Conservation (phyloP, 2,329 filamentous ascomycete genomes). For the Cytospora paraplurivora region DNA sequence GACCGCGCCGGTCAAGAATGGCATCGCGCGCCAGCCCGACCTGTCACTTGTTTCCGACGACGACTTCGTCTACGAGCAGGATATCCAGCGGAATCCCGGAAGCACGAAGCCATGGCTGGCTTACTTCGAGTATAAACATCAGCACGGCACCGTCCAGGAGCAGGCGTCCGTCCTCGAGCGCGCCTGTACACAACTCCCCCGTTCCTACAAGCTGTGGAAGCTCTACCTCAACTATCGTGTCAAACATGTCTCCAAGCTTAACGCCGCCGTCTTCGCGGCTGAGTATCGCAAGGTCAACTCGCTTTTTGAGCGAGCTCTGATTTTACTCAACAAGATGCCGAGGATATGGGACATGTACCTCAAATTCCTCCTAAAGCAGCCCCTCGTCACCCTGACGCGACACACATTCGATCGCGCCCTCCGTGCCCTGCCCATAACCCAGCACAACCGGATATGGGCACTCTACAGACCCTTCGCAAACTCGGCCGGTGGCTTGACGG, state of each 20-base stretch:
- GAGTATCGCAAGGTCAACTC: conserved; percentile 95
- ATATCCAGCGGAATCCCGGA: conserved; percentile 81
- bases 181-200: conserved; percentile 83
- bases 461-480: conserved; percentile 89
- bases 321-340: conserved; percentile 98
- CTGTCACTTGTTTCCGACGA: conserved; percentile 58
- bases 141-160: conserved; percentile 82
- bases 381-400: conserved; percentile 83
- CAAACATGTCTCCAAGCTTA: conserved; percentile 79
- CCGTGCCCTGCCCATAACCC: conserved; percentile 86
- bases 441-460: conserved; percentile 94
- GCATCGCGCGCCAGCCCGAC: conserved; percentile 28
- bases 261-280: conserved; percentile 73
- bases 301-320: conserved; percentile 88
- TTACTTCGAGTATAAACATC: conserved; percentile 88
- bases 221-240: conserved; percentile 87
- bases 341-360: conserved; percentile 96
- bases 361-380: conserved; percentile 84
- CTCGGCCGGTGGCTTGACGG: conserved; percentile 85
- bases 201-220: conserved; percentile 99
- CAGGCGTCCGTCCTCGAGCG: conserved; percentile 88
- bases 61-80: conserved; percentile 95
- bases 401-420: conserved; percentile 90
- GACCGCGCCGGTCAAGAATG: conserved; percentile 25
- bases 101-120: conserved; percentile 93